These are phyloP conservation scores for Candida sakaeoensis DNA, from an alignment of 805 yeast species.

Conservation along the genomic window DNA sequence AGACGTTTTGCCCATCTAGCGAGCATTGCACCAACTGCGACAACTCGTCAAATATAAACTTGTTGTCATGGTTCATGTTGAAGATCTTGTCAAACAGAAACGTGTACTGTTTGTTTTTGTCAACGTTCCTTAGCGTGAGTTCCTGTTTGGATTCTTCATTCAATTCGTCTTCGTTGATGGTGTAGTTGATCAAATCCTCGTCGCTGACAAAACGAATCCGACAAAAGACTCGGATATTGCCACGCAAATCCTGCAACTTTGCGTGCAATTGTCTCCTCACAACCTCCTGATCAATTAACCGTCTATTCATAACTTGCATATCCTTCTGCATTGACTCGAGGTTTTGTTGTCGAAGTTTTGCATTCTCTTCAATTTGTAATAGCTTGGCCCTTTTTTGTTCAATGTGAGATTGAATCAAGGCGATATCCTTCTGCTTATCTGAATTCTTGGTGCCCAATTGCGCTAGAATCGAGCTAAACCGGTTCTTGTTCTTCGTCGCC, in stretches of 20 bases:
- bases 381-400: background rate
- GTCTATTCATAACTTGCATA: conserved; percentile 19
- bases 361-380: background rate
- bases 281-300: conserved; percentile 48
- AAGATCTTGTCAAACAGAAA: conserved; percentile 83
- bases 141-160: conserved; percentile 36
- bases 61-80: conserved; percentile 48
- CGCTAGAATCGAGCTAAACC: background rate
- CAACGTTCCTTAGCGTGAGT: conserved; percentile 11
- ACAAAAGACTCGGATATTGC: conserved; percentile 89
- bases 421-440: conserved; percentile 7
- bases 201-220: conserved; percentile 60
- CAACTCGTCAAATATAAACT: conserved; percentile 74
- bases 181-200: conserved; percentile 14
- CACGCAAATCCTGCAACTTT: conserved; percentile 78
- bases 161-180: conserved; percentile 22
- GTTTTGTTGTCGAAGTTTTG: conserved; percentile 5
- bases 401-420: background rate
- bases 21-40: conserved; percentile 77
- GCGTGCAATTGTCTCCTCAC: conserved; percentile 66
- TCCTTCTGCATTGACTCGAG: conserved; percentile 10
- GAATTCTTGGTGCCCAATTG: background rate
- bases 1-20: conserved; percentile 84
- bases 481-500: background rate
- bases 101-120: conserved; percentile 15